Conservation (phyloP, 148 eudicot species). For the Heliamphora exappendiculata region DNA sequence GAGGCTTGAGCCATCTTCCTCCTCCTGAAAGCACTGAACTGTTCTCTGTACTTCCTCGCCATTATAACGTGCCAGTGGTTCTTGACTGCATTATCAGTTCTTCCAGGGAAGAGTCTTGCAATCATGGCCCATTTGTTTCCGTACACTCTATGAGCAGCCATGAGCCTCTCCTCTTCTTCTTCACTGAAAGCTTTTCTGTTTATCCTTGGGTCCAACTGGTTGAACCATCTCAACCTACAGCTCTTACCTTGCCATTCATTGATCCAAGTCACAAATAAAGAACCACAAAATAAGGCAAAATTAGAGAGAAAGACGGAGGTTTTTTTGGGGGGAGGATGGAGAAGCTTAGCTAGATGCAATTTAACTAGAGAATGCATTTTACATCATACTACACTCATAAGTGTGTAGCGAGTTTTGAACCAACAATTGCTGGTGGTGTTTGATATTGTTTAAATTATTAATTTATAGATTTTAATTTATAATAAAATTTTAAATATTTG, state of each 20-base stretch:
- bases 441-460: too few relatives aligned
- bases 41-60: slow-evolving; percentile 76
- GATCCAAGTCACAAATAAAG: too few relatives aligned
- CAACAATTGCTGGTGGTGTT: too few relatives aligned
- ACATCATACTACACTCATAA: too few relatives aligned
- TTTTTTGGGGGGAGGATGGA: too few relatives aligned
- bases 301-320: too few relatives aligned
- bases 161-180: slow-evolving; percentile 69
- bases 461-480: too few relatives aligned
- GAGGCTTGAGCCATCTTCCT: slow-evolving; percentile 32
- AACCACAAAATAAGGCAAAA: too few relatives aligned
- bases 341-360: too few relatives aligned
- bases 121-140: slow-evolving; percentile 94
- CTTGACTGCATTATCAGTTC: slow-evolving; percentile 90
- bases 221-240: slow-evolving; percentile 88
- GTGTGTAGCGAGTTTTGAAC: too few relatives aligned
- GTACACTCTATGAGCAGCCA: slow-evolving; percentile 66
- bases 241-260: slow-evolving; percentile 91
- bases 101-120: slow-evolving; percentile 72
- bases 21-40: slow-evolving; percentile 45
- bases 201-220: slow-evolving; percentile 83
- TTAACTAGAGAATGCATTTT: too few relatives aligned
- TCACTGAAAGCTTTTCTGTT: slow-evolving; percentile 73
- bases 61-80: slow-evolving; percentile 93
- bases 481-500: too few relatives aligned